Evolutionary conservation across 2,329 filamentous ascomycete species (phyloP).

Genomic region (Venturia pyrina): DNA sequence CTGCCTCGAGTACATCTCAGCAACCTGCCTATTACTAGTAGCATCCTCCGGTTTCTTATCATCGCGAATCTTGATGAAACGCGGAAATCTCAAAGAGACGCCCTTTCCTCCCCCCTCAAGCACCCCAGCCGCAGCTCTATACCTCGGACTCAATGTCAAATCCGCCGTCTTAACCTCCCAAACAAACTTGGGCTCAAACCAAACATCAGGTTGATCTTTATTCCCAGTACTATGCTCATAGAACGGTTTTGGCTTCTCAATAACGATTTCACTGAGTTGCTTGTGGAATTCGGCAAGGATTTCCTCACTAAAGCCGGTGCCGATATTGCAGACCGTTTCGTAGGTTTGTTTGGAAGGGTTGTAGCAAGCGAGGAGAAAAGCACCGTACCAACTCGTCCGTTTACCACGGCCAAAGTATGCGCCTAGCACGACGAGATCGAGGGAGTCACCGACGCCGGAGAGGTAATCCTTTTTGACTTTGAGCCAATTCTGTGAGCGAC

Average conservation of each 20-base stretch:
- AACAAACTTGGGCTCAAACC: slow-evolving; percentile 89
- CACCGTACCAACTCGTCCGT: slow-evolving; percentile 88
- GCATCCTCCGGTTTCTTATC: slow-evolving; percentile 95
- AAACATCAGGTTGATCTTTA: slow-evolving; percentile 95
- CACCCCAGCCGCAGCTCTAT: slow-evolving; percentile 81
- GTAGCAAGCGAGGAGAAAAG: slow-evolving; percentile 91
- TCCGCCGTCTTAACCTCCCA: slow-evolving; percentile 99
- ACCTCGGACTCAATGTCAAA: slow-evolving; percentile 81
- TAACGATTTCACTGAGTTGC: slow-evolving; percentile 64
- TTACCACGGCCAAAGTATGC: slow-evolving; percentile 94
- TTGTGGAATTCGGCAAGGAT: slow-evolving; percentile 79
- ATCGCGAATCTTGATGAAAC: slow-evolving; percentile 84
- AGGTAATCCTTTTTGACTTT: slow-evolving; percentile 99
- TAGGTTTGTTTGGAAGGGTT: slow-evolving; percentile 71
- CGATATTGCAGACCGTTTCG: slow-evolving; percentile 97
- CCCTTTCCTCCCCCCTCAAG: slow-evolving; percentile 58
- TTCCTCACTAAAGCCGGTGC: slow-evolving; percentile 93
- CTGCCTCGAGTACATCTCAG: slow-evolving; percentile 95
- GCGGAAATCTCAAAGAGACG: slow-evolving; percentile 80
- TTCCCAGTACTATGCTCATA: slow-evolving; percentile 75
- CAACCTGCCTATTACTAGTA: slow-evolving; percentile 73
- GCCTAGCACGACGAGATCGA: slow-evolving; percentile 90
- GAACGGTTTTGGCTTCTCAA: slow-evolving; percentile 88
- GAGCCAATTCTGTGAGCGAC: slow-evolving; percentile 94
- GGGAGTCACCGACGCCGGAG: slow-evolving; percentile 82